Base-by-base conservation (phyloP, 306 rosid genomes). In the Lagenaria siceraria region DNA sequence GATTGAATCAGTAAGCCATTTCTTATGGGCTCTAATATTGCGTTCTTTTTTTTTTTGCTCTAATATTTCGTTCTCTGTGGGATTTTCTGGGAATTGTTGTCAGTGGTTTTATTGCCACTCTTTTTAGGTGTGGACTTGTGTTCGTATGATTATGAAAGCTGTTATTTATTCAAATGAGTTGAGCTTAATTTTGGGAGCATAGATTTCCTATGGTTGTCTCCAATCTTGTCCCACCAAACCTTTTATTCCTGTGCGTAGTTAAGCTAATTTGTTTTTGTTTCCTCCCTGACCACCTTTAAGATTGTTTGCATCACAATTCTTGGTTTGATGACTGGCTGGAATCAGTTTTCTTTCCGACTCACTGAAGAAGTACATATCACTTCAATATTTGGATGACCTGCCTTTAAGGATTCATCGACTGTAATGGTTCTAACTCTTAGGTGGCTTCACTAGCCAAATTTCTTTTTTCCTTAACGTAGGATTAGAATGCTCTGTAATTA, bases 1-100 rank as follows among this genome's bases (percentile, higher is more conserved):
- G 3, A 40, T 81, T 71, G 80, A 81, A 77, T 69, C 78, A 29
- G 84, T 77, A 77, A 81, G 78, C 73, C 43, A 15, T 35, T 13
- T 51, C 21, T 79, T 73, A 40, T 27, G 31, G 75, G 42, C 25
- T 59, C 24, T 71, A 48, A 42, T 58, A 72, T 42, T 58, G 46
- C 11, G 13, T n/a, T n/a, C n/a, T n/a, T n/a, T n/a, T n/a, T n/a
- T n/a, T n/a, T n/a, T n/a, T n/a, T n/a, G 42, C 25, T 59, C 24
- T 71, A 48, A 42, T 58, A 72, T 42, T 58, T 46, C 11, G 13
- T 29, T 56, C 40, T 79, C 27, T 46, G n/a, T 42, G 27, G 54
- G 33, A 17, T 48, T 63, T 43, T 46, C 59, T 70, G 75, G 15
- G 52, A 48, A 48, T 48, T 48, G 15, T 13, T 48, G 52, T 10